A percentile compares a stretch with the other conserved stretches of the same genome.
phyloP scores from a whole-genome alignment of 768 basidiomycete species.

The Boletus eberwhitei region DNA sequence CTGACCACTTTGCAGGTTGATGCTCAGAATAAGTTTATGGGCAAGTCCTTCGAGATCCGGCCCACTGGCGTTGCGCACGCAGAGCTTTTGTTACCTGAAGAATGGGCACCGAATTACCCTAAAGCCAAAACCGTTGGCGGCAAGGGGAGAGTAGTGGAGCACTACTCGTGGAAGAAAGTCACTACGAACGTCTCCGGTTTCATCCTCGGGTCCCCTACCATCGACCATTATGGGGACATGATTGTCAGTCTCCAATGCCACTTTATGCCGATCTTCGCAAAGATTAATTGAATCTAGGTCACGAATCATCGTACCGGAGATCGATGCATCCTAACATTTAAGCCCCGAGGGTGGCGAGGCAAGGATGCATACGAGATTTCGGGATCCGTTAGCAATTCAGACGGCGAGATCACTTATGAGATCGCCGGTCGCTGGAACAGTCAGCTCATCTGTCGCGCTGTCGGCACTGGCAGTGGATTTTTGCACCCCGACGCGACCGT shows the following conservation, averaged over 20 bases:
- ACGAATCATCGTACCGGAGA: slow-evolving; percentile 91
- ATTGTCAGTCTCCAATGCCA: slow-evolving; percentile 50
- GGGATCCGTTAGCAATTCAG: slow-evolving; percentile 69
- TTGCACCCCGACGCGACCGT: slow-evolving; percentile 73
- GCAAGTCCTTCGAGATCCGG: slow-evolving; percentile 93
- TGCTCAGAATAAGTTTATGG: slow-evolving; percentile 95
- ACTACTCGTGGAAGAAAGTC: slow-evolving; percentile 95
- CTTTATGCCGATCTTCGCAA: not conserved
- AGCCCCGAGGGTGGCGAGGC: slow-evolving; percentile 92
- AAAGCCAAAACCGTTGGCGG: slow-evolving; percentile 42
- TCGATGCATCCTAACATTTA: slow-evolving; percentile 86
- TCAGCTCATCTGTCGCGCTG: slow-evolving; percentile 82
- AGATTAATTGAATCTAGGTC: slow-evolving; percentile 36
- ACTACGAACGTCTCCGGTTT: slow-evolving; percentile 90
- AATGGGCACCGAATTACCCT: slow-evolving; percentile 61
- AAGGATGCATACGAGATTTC: slow-evolving; percentile 91
- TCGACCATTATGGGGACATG: slow-evolving; percentile 96
- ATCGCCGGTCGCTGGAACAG: slow-evolving; percentile 96
- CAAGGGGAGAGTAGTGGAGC: slow-evolving; percentile 69
- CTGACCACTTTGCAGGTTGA: slow-evolving; percentile 59
- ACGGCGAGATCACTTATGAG: slow-evolving; percentile 71
- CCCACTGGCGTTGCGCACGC: slow-evolving; percentile 94
- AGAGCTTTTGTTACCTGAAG: slow-evolving; percentile 72
- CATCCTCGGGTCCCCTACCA: slow-evolving; percentile 83
- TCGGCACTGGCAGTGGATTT: slow-evolving; percentile 54